A percentile compares a stretch with the other conserved stretches of the same genome.
Evolutionary conservation across 495 filamentous ascomycete species (phyloP).

Genomic region (Aspergillus heteromorphus): DNA sequence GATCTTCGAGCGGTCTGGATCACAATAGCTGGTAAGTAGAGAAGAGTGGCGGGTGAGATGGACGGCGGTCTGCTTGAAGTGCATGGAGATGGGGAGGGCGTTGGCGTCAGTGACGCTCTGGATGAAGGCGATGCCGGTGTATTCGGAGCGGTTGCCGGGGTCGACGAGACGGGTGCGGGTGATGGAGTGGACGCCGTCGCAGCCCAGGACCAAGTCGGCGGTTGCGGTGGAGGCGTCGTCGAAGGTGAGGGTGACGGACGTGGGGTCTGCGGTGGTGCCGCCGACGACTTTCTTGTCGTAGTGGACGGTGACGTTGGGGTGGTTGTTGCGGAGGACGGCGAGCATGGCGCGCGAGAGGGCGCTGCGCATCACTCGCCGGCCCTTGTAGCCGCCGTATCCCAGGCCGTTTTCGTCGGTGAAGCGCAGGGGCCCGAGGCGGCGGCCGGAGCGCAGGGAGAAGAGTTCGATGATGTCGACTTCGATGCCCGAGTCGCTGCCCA

Average conservation of each 20-base stretch:
- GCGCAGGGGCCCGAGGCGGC: slow-evolving; percentile 10
- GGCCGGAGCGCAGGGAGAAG: slow-evolving; percentile 16
- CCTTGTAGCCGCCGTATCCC: slow-evolving; percentile 30
- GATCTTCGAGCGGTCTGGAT: slow-evolving; percentile 8
- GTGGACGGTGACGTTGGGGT: slow-evolving; percentile 9
- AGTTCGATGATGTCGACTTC: slow-evolving; percentile 39
- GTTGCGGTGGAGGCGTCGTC: slow-evolving; percentile 32
- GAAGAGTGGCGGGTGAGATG: slow-evolving; percentile 35
- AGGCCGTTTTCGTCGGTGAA: slow-evolving; percentile 28
- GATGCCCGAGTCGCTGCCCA: slow-evolving; percentile 31
- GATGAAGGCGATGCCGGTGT: slow-evolving; percentile 15
- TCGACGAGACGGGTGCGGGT: slow-evolving; percentile 34
- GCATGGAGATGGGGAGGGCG: slow-evolving; percentile 16
- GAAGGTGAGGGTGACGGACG: slow-evolving; percentile 26
- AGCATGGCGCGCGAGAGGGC: slow-evolving; percentile 19
- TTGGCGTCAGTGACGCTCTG: slow-evolving; percentile 8
- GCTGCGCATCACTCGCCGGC: slow-evolving; percentile 20
- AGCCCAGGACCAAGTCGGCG: slow-evolving; percentile 46
- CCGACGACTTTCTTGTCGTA: slow-evolving; percentile 15
- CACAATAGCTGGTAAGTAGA: slow-evolving; percentile 34
- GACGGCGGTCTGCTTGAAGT: slow-evolving; percentile 32
- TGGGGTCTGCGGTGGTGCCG: slow-evolving; percentile 17
- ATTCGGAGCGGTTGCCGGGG: slow-evolving; percentile 10
- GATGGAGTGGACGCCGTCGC: slow-evolving; percentile 52
- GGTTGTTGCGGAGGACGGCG: slow-evolving; percentile 4